phyloP scores from a whole-genome alignment of 768 basidiomycete genomes.

The Postia placenta region DNA sequence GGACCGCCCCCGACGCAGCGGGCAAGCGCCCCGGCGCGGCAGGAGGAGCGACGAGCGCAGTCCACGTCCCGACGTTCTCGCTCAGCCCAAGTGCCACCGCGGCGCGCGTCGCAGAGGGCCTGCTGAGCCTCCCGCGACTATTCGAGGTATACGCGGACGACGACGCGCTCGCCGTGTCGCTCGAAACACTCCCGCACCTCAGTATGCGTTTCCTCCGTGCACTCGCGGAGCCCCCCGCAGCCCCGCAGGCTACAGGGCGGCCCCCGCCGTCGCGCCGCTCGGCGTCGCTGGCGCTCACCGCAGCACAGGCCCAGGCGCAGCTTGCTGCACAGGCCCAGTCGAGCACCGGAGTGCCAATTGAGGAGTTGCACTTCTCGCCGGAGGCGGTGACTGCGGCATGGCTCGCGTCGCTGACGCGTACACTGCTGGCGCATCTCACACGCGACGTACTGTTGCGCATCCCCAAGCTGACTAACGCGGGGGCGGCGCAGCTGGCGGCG shows the following conservation, averaged over 20 bases:
- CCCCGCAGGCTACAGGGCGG: conserved; percentile 6
- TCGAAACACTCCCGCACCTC: conserved; percentile 73
- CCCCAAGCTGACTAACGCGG: conserved; percentile 49
- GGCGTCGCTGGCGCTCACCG: conserved; percentile 28
- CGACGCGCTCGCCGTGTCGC: conserved; percentile 82
- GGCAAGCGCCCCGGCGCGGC: conserved; percentile 28
- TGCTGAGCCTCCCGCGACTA: conserved; percentile 86
- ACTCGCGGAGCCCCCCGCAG: conserved; percentile 33
- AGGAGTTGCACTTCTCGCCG: conserved; percentile 40
- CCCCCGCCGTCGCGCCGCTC: conserved; percentile 27
- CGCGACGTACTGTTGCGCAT: conserved; percentile 67
- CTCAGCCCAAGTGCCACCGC: conserved; percentile 86
- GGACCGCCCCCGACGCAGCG: conserved; percentile 54
- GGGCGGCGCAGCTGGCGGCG: conserved; percentile 77
- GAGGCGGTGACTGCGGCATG: conserved; percentile 86
- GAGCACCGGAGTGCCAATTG: neutral
- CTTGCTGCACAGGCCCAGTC: conserved; percentile 2
- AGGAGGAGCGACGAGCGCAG: conserved; percentile 29
- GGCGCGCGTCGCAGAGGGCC: conserved; percentile 87
- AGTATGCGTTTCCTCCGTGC: conserved; percentile 48
- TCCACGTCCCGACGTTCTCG: conserved; percentile 87
- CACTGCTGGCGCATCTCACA: conserved; percentile 72
- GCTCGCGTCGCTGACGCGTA: conserved; percentile 85
- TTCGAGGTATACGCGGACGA: conserved; percentile 95
- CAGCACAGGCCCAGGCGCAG: conserved; percentile 6